Evolutionary conservation across 2,329 filamentous ascomycete species (phyloP).

Genomic region (Colletotrichum nymphaeae): DNA sequence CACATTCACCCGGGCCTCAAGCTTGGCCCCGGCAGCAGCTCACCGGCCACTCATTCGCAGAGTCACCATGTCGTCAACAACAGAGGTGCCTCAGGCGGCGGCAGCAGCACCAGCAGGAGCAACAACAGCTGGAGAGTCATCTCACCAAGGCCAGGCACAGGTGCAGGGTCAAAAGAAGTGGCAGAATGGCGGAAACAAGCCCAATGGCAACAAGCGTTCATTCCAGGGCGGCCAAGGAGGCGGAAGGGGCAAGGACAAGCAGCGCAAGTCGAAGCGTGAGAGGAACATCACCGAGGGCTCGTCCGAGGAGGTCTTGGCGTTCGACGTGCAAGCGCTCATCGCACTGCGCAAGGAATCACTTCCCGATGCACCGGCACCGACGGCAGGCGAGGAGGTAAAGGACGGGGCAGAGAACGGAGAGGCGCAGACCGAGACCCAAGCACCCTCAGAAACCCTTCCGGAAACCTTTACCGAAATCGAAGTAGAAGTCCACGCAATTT

Average conservation of each 20-base stretch:
- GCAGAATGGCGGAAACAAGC: conserved; percentile 22
- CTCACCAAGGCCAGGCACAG: conserved; percentile 12
- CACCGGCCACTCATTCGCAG: background rate
- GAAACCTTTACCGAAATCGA: conserved; percentile 81
- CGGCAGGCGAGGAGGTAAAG: conserved; percentile 43
- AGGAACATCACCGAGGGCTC: conserved; percentile 71
- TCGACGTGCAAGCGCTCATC: conserved; percentile 70
- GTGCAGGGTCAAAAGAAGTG: conserved; percentile 3
- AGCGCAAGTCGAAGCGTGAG: conserved; percentile 68
- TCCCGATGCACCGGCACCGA: conserved; percentile 36
- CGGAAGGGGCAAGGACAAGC: conserved; percentile 43
- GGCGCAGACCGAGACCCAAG: background rate
- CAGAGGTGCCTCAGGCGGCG: conserved; percentile 2
- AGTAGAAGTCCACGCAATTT: conserved; percentile 83
- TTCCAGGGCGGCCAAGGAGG: conserved; percentile 29
- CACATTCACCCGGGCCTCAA: conserved; percentile 2
- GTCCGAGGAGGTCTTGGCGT: conserved; percentile 73
- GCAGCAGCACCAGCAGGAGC: background rate
- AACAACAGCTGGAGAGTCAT: conserved; percentile 11
- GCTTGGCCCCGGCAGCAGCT: background rate
- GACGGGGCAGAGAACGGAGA: conserved; percentile 36
- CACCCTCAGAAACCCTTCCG: conserved; percentile 58
- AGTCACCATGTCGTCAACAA: conserved; percentile 15
- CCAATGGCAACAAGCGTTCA: conserved; percentile 36
- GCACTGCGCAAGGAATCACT: conserved; percentile 51